Evolutionary conservation across 2,329 filamentous ascomycete genomes (phyloP), one percentile per base, ranked within the genome.

Genomic region (Diaporthe longicolla): DNA sequence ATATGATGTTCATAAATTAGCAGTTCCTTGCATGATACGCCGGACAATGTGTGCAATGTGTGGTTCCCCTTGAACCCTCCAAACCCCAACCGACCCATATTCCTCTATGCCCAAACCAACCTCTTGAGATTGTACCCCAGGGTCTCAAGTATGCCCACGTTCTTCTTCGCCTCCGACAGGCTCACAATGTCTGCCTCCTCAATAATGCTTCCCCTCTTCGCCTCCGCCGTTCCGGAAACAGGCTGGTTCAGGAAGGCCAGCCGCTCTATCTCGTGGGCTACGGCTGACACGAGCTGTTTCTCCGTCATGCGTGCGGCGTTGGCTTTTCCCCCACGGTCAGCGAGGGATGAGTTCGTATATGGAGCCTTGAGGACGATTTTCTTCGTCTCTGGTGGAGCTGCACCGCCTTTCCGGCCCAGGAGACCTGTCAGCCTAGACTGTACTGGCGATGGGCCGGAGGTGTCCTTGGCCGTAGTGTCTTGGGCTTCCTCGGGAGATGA

Each of bases 111-210:
- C 97, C 97, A 98, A 17, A 99, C 95, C 81, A 98, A 84, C 86
- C 94, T 97, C 89, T 98, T 98, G 79, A 98, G 88, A 74, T 93
- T 93, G 85, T 98, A 95, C 1, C 95, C 94, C 79, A 97, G 84
- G 81, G 96, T 93, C 83, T 98, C 96, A 70, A 98, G 82, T 78
- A 97, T 87, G 0, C 95, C 94, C 0, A 96, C 98, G 75, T 93
- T 95, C 85, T 90, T 93, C 88, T 91, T 96, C 73, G 97, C 97
- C 80, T 98, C 95, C 2, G 91, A 91, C 70, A 97, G 82, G 32
- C 93, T 94, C 70, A 99, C 94, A 69, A 99, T 94, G 78, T 96
- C 93, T 0, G 85, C 88, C 75, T 84, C 87, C 77, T 90, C 87
- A 26, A 93, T 79, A 6, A 91, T 83, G 26, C 81, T 82, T 78